Evolutionary conservation across 78 protist genomes (phyloP), one percentile per base, ranked within the genome.

Genomic region (Bigelowiella natans): DNA sequence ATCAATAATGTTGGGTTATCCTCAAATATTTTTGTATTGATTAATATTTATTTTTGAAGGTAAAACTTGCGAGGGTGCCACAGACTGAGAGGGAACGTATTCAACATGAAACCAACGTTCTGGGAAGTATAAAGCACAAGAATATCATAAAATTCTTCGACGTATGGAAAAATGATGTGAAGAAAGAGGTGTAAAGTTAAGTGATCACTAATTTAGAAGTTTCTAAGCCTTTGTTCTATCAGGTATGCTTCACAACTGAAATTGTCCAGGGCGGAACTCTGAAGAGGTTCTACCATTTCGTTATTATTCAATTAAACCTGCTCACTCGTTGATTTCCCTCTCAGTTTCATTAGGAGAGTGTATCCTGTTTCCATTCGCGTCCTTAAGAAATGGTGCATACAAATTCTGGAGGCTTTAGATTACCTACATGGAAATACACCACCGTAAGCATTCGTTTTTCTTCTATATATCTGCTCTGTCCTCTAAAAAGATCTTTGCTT

Each of bases 391-490:
- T 97, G 96, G 95, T 29, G 94, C 37, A 31, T 85, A 30, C 99
- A 97, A 88, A 96, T 97, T 2, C 85, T 97, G 30, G 2, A 18
- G 0, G 99, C 96, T 0, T 88, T 97, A 26, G 0, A 37, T 31
- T 95, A 96, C 39, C 92, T 97, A 90, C 99, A 97, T 92, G 0
- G 36, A 1, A 38, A 83, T 18, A n/a, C 88, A 0, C 93, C 94
- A 37, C 94, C 96, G 2, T 28, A 0, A 85, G 26, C 38, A 36
- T 40, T 0, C 88, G 29, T 26, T 36, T 28, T 38, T 29, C 88
- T 31, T 36, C 88, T 0, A 26, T 26, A 38, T 29, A 36, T 36
- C 39, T 2, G 26, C 63, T 36, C 39, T 29, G 73, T 30, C 40
- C 26, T 38, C 39, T 34, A 2, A 29, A 38, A 28, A 51, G 18